Conservation (phyloP, 768 basidiomycete genomes). For the Tremella yokohamensis region DNA sequence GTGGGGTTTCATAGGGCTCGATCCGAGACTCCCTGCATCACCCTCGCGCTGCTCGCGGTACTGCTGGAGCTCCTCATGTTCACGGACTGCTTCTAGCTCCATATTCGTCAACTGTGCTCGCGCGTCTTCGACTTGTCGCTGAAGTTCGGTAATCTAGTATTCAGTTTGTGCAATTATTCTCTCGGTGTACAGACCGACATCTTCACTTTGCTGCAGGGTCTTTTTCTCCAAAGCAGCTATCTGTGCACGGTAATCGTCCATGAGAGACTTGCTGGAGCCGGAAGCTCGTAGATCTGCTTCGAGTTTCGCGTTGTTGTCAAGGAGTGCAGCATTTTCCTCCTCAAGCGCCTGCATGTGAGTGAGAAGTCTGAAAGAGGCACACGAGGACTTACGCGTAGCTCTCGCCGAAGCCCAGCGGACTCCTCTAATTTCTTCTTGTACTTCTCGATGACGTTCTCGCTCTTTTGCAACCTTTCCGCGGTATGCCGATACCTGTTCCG, state of each 20-base stretch:
- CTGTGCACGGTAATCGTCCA: slow-evolving; percentile 88
- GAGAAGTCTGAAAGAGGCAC: background rate
- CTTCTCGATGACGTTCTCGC: slow-evolving; percentile 96
- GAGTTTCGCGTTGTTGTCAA: slow-evolving; percentile 84
- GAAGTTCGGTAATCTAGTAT: slow-evolving; percentile 64
- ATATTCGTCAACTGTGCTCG: slow-evolving; percentile 19
- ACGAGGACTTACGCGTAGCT: slow-evolving; percentile 52
- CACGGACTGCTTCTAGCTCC: slow-evolving; percentile 63
- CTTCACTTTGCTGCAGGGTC: slow-evolving; percentile 40
- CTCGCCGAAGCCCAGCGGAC: slow-evolving; percentile 62
- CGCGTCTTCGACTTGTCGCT: slow-evolving; percentile 62
- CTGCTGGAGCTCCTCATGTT: slow-evolving; percentile 77
- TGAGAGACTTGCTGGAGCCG: slow-evolving; percentile 75
- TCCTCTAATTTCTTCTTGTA: slow-evolving; percentile 98
- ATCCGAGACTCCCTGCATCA: no score
- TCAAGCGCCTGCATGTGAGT: slow-evolving; percentile 66
- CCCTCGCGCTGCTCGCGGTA: slow-evolving; percentile 64
- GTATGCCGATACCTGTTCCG: slow-evolving; percentile 75
- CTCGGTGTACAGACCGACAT: slow-evolving; percentile 6
- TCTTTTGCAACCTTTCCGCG: slow-evolving; percentile 85
- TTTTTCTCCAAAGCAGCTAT: slow-evolving; percentile 76
- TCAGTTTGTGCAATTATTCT: background rate
- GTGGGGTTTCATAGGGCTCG: no score
- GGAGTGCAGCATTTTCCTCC: slow-evolving; percentile 84
- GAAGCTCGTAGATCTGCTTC: slow-evolving; percentile 89